Base-by-base conservation (phyloP, 306 rosid species). In the Quercus glauca region DNA sequence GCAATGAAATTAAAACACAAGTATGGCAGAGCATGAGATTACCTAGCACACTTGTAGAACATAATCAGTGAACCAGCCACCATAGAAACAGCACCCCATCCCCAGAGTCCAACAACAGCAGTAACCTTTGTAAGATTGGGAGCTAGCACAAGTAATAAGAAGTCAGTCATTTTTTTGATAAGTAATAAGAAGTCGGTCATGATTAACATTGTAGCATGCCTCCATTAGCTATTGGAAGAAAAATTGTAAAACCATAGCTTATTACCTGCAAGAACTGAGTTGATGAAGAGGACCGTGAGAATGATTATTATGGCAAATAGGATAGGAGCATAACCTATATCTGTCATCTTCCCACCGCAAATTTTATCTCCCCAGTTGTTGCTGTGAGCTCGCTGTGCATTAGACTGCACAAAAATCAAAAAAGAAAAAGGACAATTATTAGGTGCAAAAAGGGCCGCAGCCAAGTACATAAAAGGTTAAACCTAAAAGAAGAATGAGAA, bases 11-110 rank as follows among this genome's bases (percentile, higher is more conserved):
- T 69, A 73, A 58, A 73, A 86, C 55, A 71, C 65, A 79, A 49
- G 71, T 21, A 69, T 60, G 35, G 59, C 69, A 26, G 28, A 76
- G 33, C 64, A 69, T 56, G 57, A 83, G 71, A 76, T 84, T 91
- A 95, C 99, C 99, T 90, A 74, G 97, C 90, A 78, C 99, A 92
- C 88, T 83, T 90, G 86, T 92, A 91, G 78, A 95, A 80, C 98
- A 91, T 90, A 78, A 91, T 29, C 83, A 95, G 74, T 15, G 97
- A 26, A 82, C 83, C 88, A 77, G 74, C 80, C 21, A 91, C 80
- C 37, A 89, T 37, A 77, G 94, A 90, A 83, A 95, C 82, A 70
- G 92, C 89, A 53, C 79, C 55, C 98, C 97, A 92, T 21, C 93
- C 93, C 97, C 99, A 95, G 67, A 95, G 88, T 74, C 98, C 98